These are phyloP conservation scores for Penicillium cosmopolitanum DNA, from an alignment of 495 filamentous ascomycete species.

Conservation along the genomic window DNA sequence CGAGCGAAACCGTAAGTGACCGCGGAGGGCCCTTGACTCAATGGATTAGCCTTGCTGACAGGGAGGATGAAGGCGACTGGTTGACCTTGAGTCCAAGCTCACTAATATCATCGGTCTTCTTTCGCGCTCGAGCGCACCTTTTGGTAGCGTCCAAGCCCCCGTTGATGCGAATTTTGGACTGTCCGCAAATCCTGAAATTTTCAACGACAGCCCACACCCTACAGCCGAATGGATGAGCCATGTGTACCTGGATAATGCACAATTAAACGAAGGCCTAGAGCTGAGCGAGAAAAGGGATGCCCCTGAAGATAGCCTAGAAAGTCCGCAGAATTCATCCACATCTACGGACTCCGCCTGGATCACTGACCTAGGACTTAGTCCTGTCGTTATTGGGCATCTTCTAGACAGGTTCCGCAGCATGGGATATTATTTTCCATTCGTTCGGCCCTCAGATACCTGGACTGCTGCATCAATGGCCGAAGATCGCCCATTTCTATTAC, in stretches of 20 bases:
- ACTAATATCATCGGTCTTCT: conserved; percentile 22
- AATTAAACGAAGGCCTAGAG: conserved; percentile 2
- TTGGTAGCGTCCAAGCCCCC: conserved; percentile 5
- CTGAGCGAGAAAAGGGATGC: background rate
- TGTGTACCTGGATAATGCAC: conserved; percentile 7
- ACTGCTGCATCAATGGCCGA: conserved; percentile 16
- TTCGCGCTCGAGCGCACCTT: conserved; percentile 11
- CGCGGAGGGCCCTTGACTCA: conserved; percentile 2
- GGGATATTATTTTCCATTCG: conserved; percentile 18
- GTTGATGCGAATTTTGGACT: background rate
- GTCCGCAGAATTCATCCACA: background rate
- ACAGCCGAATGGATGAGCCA: conserved; percentile 12
- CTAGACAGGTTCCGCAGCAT: conserved; percentile 18
- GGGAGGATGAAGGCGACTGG: conserved; percentile 15
- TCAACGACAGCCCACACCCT: conserved; percentile 8
- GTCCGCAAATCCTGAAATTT: conserved; percentile 7
- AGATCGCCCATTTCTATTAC: conserved; percentile 25
- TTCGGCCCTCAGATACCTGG: conserved; percentile 8
- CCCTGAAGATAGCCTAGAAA: background rate
- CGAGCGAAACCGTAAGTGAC: conserved; percentile 18
- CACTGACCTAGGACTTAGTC: conserved; percentile 14
- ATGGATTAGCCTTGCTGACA: conserved; percentile 7
- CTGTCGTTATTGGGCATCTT: conserved; percentile 17
- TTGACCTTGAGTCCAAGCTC: conserved; percentile 19
- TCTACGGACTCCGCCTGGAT: conserved; percentile 8